These are phyloP conservation scores for Xylaria grammica DNA, from an alignment of 495 filamentous ascomycete genomes.

Conservation along the genomic window DNA sequence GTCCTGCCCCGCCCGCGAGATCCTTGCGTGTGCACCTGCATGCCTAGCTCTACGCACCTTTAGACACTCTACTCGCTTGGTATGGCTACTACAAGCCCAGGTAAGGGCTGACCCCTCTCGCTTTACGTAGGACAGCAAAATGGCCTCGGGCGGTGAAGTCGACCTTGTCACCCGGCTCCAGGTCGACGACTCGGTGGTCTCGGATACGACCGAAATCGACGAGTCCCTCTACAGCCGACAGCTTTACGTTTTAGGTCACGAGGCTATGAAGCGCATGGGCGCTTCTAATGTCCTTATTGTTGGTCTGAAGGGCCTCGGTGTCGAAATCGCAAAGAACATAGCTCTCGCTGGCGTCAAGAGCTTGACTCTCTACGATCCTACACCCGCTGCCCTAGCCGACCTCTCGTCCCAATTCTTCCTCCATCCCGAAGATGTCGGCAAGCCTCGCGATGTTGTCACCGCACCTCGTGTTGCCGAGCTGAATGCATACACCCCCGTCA, in stretches of 20 bases:
- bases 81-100: background rate
- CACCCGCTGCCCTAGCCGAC: constrained; percentile 80
- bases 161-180: constrained; percentile 80
- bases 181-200: constrained; percentile 67
- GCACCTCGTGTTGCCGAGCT: constrained; percentile 90
- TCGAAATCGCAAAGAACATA: constrained; percentile 99
- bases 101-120: background rate
- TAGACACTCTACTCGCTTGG: too few relatives aligned
- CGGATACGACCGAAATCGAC: constrained; percentile 74
- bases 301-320: constrained; percentile 90
- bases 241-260: constrained; percentile 96
- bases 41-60: too few relatives aligned
- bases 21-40: background rate
- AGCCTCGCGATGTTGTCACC: constrained; percentile 84
- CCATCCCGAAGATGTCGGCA: constrained; percentile 84
- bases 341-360: constrained; percentile 89
- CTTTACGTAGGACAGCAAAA: constrained; percentile 43
- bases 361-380: constrained; percentile 84
- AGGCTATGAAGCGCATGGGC: constrained; percentile 99
- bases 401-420: constrained; percentile 98
- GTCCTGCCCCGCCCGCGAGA: background rate
- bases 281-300: constrained; percentile 93
- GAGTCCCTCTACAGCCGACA: constrained; percentile 97
- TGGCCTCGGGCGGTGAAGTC: constrained; percentile 51
- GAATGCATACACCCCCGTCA: constrained; percentile 93